phyloP scores from a whole-genome alignment of 495 filamentous ascomycete genomes.

The Immersiella caudata region DNA sequence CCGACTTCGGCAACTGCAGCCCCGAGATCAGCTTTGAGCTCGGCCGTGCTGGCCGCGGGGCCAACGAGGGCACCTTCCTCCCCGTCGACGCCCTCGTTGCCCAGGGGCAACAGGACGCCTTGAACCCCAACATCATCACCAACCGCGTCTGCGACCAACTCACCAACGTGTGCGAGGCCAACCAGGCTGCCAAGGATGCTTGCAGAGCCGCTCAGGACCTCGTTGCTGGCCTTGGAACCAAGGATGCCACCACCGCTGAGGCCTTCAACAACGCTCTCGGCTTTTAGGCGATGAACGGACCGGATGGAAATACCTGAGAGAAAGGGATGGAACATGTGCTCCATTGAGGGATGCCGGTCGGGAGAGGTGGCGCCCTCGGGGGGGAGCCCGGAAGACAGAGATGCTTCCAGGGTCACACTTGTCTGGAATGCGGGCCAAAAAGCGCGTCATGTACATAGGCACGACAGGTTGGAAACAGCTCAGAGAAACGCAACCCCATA shows the following conservation, averaged over 20 bases:
- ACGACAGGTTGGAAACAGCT: background rate
- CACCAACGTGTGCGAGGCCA: slow-evolving; percentile 55
- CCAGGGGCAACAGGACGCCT: slow-evolving; percentile 55
- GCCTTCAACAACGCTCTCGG: slow-evolving; percentile 49
- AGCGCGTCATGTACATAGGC: background rate
- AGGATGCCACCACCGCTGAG: slow-evolving; percentile 45
- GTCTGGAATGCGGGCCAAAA: background rate
- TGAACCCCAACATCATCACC: slow-evolving; percentile 65
- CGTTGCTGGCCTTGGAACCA: slow-evolving; percentile 40
- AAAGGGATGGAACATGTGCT: background rate
- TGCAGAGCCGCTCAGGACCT: slow-evolving; percentile 44
- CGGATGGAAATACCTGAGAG: background rate
- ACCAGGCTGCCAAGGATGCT: slow-evolving; percentile 51
- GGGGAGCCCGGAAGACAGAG: background rate
- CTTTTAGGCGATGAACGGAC: slow-evolving; percentile 24
- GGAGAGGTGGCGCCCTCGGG: background rate
- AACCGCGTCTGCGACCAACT: slow-evolving; percentile 63
- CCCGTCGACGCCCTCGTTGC: slow-evolving; percentile 54
- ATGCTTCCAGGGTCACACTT: background rate
- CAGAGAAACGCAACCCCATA: background rate
- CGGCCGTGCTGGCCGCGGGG: slow-evolving; percentile 52
- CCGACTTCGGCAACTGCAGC: slow-evolving; percentile 58
- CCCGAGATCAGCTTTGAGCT: slow-evolving; percentile 61
- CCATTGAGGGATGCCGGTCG: background rate
- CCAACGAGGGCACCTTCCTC: slow-evolving; percentile 59